Conservation (phyloP, 2,329 filamentous ascomycete species). For the Pseudogymnoascus sp. region DNA sequence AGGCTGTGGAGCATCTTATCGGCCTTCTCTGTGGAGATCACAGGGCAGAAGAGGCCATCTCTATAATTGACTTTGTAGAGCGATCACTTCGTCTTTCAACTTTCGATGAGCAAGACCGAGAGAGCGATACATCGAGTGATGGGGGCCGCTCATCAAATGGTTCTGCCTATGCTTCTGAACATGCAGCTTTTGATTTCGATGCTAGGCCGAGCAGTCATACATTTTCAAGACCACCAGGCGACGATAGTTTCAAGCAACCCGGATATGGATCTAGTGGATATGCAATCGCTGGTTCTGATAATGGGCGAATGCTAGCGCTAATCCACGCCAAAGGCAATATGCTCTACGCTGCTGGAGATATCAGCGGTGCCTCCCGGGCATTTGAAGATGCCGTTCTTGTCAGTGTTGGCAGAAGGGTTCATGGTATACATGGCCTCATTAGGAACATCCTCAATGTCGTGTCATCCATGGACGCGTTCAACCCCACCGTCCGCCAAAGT, state of each 20-base stretch:
- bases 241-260: constrained; percentile 19
- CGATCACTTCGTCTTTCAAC: constrained; percentile 51
- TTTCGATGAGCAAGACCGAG: constrained; percentile 42
- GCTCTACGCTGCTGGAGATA: constrained; percentile 83
- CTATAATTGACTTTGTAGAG: constrained; percentile 81
- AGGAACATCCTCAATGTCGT: constrained; percentile 67
- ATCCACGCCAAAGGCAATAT: constrained; percentile 98
- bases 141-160: constrained; percentile 27
- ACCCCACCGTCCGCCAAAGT: constrained; percentile 7
- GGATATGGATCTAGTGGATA: constrained; percentile 77
- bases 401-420: constrained; percentile 63
- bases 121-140: constrained; percentile 54
- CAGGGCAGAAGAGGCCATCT: constrained; percentile 74
- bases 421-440: constrained; percentile 72
- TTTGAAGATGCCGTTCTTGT: constrained; percentile 95
- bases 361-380: constrained; percentile 70
- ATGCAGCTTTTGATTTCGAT: constrained; percentile 23
- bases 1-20: constrained; percentile 90
- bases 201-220: constrained; percentile 17
- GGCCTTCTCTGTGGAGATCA: constrained; percentile 77
- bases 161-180: constrained; percentile 22
- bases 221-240: constrained; percentile 14
- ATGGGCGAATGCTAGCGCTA: constrained; percentile 85
- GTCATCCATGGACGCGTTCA: constrained; percentile 25
- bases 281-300: constrained; percentile 74